These are phyloP conservation scores for Skeletonema tropicum DNA, from an alignment of 108 stramenopile genomes.

Conservation along the genomic window DNA sequence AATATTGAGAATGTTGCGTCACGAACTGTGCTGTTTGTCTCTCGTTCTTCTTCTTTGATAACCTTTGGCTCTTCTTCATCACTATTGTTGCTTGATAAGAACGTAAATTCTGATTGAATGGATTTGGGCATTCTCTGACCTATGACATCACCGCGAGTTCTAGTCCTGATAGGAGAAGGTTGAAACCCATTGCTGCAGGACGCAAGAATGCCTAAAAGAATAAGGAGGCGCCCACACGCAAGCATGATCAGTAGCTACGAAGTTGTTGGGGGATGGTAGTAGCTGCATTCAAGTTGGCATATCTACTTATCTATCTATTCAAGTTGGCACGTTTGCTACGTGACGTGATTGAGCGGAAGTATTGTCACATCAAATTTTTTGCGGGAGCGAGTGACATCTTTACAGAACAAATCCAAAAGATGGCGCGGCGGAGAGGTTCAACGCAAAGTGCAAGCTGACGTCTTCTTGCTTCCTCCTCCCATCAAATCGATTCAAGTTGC, in stretches of 20 bases:
- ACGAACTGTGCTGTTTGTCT: slow-evolving; percentile 2
- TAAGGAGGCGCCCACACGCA: not conserved
- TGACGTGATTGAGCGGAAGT: too few species aligned
- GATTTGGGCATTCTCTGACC: not conserved
- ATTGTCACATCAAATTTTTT: too few species aligned
- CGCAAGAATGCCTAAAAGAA: not conserved
- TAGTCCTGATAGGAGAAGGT: not conserved
- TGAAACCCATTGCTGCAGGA: not conserved
- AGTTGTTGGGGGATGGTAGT: too few species aligned
- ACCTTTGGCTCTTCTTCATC: slow-evolving; percentile 1
- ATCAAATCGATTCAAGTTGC: not conserved
- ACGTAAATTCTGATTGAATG: not conserved
- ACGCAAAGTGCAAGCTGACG: not conserved
- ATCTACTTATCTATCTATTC: too few species aligned
- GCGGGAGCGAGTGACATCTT: too few species aligned
- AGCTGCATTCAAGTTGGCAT: too few species aligned
- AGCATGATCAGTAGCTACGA: not conserved
- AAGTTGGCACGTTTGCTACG: too few species aligned
- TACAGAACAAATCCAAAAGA: not conserved
- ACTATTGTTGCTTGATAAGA: not conserved
- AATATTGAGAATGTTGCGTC: slow-evolving; percentile 18
- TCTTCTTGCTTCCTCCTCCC: too few species aligned
- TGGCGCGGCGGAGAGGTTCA: not conserved
- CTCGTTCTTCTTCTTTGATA: not conserved
- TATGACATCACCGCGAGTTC: not conserved